These are phyloP conservation scores for Boletus vinaceobasis DNA, from an alignment of 768 basidiomycete species.

Conservation along the genomic window DNA sequence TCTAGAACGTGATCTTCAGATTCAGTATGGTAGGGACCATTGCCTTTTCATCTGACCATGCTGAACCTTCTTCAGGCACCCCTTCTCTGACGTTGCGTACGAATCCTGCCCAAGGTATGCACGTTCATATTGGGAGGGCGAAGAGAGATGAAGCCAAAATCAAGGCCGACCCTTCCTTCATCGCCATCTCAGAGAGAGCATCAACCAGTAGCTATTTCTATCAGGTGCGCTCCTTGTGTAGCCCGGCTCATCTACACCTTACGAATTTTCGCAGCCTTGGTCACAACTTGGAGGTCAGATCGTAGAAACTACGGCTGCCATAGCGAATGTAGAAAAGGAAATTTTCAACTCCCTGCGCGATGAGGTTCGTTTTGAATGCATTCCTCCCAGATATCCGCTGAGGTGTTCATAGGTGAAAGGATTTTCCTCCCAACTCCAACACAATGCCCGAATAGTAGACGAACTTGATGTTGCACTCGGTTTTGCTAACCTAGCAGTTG, in stretches of 20 bases:
- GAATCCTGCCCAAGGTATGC: constrained; percentile 66
- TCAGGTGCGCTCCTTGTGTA: constrained; percentile 38
- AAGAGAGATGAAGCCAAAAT: constrained; percentile 59
- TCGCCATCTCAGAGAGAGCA: constrained; percentile 56
- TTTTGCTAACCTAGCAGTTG: constrained; percentile 76
- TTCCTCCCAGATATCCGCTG: constrained; percentile 1
- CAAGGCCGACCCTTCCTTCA: constrained; percentile 47
- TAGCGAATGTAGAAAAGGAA: constrained; percentile 61
- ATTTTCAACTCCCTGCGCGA: constrained; percentile 67
- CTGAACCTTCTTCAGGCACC: constrained; percentile 44
- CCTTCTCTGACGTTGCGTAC: constrained; percentile 73
- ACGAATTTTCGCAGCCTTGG: constrained; percentile 54
- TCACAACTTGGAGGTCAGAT: constrained; percentile 69
- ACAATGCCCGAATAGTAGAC: constrained; percentile 76
- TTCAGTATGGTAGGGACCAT: constrained; percentile 45
- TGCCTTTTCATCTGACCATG: background rate
- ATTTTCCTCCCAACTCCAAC: constrained; percentile 53
- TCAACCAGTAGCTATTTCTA: constrained; percentile 70
- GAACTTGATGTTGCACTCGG: constrained; percentile 83
- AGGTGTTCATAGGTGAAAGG: constrained; percentile 52
- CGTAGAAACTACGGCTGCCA: constrained; percentile 48
- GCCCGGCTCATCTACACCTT: background rate
- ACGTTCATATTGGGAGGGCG: constrained; percentile 64
- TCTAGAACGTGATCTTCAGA: constrained; percentile 55
- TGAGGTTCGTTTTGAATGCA: constrained; percentile 43